These are phyloP conservation scores for Boletus rubroflammeus DNA, from an alignment of 768 basidiomycete genomes.

Conservation along the genomic window DNA sequence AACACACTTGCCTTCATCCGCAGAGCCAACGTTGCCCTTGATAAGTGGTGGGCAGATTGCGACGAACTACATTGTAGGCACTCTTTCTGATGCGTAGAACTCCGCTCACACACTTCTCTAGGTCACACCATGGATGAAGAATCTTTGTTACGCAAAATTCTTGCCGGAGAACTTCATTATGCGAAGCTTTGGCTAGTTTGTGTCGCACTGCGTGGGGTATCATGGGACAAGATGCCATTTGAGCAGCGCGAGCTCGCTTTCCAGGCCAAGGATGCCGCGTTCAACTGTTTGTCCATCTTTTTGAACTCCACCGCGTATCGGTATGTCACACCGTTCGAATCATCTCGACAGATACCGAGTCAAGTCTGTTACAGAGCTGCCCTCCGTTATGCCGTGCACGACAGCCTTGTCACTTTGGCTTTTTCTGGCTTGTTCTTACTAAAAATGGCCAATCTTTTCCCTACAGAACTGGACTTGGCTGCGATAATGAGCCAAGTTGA, in stretches of 20 bases:
- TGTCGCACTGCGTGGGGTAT: conserved; percentile 83
- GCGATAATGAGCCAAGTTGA: conserved; percentile 82
- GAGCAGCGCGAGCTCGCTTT: conserved; percentile 94
- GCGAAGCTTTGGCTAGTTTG: conserved; percentile 95
- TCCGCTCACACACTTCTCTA: conserved; percentile 28
- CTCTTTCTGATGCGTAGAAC: neutral
- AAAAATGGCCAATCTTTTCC: conserved; percentile 94
- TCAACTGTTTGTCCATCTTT: conserved; percentile 81
- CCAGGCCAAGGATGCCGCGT: conserved; percentile 91
- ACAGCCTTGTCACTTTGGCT: conserved; percentile 85
- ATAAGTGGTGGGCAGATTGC: conserved; percentile 90
- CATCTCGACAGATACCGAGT: neutral
- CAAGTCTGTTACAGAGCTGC: conserved; percentile 54
- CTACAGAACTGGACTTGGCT: conserved; percentile 72
- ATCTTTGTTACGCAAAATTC: conserved; percentile 79
- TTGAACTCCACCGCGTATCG: conserved; percentile 77
- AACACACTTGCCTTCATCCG: conserved; percentile 84
- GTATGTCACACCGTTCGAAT: conserved; percentile 37
- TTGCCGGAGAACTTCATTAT: conserved; percentile 86
- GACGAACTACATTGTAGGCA: conserved; percentile 73
- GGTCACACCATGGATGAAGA: conserved; percentile 83
- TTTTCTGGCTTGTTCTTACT: conserved; percentile 89
- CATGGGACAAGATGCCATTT: conserved; percentile 95
- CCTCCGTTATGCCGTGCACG: conserved; percentile 90
- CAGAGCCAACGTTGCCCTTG: conserved; percentile 79